Base-by-base conservation (phyloP, 1,284 basidiomycete species). In the Irpex rosettiformis region DNA sequence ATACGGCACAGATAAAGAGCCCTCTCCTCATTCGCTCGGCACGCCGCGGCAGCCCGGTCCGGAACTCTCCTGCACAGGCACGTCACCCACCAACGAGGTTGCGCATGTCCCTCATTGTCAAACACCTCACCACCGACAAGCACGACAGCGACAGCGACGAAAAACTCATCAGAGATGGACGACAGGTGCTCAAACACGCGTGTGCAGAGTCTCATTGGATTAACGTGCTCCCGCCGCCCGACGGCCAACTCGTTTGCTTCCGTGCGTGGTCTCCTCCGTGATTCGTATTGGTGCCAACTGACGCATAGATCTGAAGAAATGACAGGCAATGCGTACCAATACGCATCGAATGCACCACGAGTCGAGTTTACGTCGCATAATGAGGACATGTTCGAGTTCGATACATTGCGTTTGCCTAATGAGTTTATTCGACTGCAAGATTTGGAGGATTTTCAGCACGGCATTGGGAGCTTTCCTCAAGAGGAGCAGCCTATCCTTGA, bases 31-130 rank as follows among this genome's bases (percentile, higher is more conserved):
- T 25, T 28, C 16, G 25, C 22, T 51, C 22, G 16, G 24, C 16
- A 13, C 22, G 10, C 4, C 4, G 8, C 16, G 48, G 25, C 22
- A 25, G 2, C 13, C 16, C 25, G 48, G 25, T 16, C 48, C 48
- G 48, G 48, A 11, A 18, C 4, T 13, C 21, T 22, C 11, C 24
- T 6, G 7, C 21, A 18, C 21, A 18, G 13, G 33, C 33, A 37
- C 33, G 33, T 37, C 33, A 37, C 11, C 10, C 11, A 3, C 33
- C 0, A n/a, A 10, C 11, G 21, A 24, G 27, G 48, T 24, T 51
- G 48, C 22, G 22, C 27, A 29, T 51, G 28, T 37, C 29, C 29
- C 51, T 58, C n/a, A 54, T 33, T 24, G 52, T 58, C 33, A 48
- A 58, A 18, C 52, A 54, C 30, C 54, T 42, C 51, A 25, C 33